Conservation (phyloP, 352 stramenopile species). For the Globisporangium nagaii region DNA sequence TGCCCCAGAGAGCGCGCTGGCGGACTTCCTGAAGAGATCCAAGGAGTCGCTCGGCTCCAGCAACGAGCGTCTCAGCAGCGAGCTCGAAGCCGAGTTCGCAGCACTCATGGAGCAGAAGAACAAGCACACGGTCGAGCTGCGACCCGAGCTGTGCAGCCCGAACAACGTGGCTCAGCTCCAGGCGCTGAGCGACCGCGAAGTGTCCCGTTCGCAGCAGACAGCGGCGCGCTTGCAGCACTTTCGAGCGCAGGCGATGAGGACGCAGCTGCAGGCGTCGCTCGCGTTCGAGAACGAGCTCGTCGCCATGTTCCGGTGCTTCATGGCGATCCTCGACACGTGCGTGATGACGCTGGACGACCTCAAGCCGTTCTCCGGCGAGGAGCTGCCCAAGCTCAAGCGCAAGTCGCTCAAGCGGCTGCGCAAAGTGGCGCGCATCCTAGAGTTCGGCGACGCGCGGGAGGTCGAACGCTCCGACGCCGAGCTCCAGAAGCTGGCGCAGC, state of each 20-base stretch:
- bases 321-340: constrained; percentile 48
- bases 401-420: constrained; percentile 70
- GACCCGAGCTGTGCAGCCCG: constrained; percentile 66
- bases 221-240: constrained; percentile 20
- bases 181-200: constrained; percentile 53
- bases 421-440: constrained; percentile 50
- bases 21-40: constrained; percentile 24
- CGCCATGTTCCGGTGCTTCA: constrained; percentile 31
- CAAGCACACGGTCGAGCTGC: constrained; percentile 43
- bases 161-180: constrained; percentile 55
- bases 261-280: constrained; percentile 21
- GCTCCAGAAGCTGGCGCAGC: constrained; percentile 33
- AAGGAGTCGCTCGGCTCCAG: constrained; percentile 14
- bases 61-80: constrained; percentile 7
- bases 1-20: constrained; percentile 39
- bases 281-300: constrained; percentile 52
- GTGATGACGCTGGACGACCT: constrained; percentile 61
- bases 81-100: constrained; percentile 28
- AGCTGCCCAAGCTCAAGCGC: constrained; percentile 45
- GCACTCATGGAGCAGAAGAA: constrained; percentile 43
- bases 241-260: constrained; percentile 28
- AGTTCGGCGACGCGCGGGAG: constrained; percentile 50
- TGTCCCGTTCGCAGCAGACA: constrained; percentile 24
- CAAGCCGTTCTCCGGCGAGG: constrained; percentile 34
- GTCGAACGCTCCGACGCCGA: constrained; percentile 40